Evolutionary conservation across 2,329 filamentous ascomycete genomes (phyloP), one percentile per base, ranked within the genome.

Genomic region (Microdochium paspali): DNA sequence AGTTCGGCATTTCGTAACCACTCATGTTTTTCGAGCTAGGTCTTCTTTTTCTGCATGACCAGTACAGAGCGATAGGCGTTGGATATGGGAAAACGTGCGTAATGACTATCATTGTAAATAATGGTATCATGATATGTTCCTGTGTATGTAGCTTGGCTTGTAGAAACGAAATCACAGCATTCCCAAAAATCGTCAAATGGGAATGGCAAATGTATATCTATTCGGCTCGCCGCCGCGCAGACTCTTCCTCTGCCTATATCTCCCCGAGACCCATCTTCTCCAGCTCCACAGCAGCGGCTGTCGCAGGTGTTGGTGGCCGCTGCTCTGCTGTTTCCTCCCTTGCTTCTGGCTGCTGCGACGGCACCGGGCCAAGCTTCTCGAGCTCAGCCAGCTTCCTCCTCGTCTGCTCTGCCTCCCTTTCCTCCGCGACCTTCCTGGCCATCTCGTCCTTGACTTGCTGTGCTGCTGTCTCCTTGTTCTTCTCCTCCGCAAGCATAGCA

Each of bases 401-500:
- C 44, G 70, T 74, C 55, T 71, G 69, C 47, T 76, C 76, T 35
- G 73, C 70, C 50, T 74, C 66, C 49, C 56, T 54, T 46, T 72
- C 65, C 52, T 68, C 60, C 24, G 66, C 71, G 48, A 73, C 66
- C 47, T 58, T 62, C 44, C 68, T 70, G 57, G 72, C 61, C 50
- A 60, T 59, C 47, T 62, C 56, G 10, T 21, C 35, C 35, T 40
- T 40, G 35, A 40, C 18, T 18, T 12, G 35, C 35, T 21, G 42
- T 7, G 64, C 66, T 50, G 69, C 67, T 50, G 72, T 69, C 49
- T 79, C 73, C 59, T 77, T 76, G 58, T 70, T 70, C 53, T 60
- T 66, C 55, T 80, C 77, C 53, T 79, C 73, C 28, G 62, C 70
- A 66, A 90, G 82, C 68, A 98, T 70, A 3, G 75, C 82, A 54